Evolutionary conservation across 768 basidiomycete genomes (phyloP).

Genomic region (Xerocomellus chrysenteron): DNA sequence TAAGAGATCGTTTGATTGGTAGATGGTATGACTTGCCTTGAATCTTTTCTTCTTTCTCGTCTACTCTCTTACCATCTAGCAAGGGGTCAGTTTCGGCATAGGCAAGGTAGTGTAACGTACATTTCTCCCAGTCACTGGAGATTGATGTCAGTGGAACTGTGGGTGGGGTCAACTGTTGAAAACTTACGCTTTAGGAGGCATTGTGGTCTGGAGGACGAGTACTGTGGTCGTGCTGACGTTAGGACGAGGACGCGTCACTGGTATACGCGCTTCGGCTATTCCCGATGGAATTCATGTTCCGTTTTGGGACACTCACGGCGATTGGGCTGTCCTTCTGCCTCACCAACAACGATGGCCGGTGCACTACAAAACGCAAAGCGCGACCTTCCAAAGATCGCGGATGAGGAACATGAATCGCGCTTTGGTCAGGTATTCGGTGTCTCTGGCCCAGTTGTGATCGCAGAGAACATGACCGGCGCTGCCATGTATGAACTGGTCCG

Average conservation of each 20-base stretch:
- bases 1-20: conserved; percentile 5
- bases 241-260: conserved; percentile 38
- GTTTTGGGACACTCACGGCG: conserved; percentile 22
- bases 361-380: conserved; percentile 89
- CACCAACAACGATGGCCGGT: conserved; percentile 69
- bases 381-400: conserved; percentile 81
- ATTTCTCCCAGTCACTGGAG: conserved; percentile 96
- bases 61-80: conserved; percentile 79
- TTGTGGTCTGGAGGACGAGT: conserved; percentile 37
- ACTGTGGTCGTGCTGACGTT: conserved; percentile 20
- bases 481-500: conserved; percentile 99
- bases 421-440: conserved; percentile 93
- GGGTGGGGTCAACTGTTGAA: background rate
- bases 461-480: conserved; percentile 90
- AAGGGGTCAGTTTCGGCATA: conserved; percentile 5
- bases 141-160: conserved; percentile 8
- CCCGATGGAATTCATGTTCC: conserved; percentile 28
- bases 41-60: conserved; percentile 92
- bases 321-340: background rate
- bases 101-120: conserved; percentile 42
- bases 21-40: conserved; percentile 53
- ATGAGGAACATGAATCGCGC: conserved; percentile 86
- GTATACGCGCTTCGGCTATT: conserved; percentile 27
- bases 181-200: conserved; percentile 95
- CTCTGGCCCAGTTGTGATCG: conserved; percentile 97